These are phyloP conservation scores for Echium plantagineum DNA, from an alignment of 257 asterid genomes.

Conservation along the genomic window DNA sequence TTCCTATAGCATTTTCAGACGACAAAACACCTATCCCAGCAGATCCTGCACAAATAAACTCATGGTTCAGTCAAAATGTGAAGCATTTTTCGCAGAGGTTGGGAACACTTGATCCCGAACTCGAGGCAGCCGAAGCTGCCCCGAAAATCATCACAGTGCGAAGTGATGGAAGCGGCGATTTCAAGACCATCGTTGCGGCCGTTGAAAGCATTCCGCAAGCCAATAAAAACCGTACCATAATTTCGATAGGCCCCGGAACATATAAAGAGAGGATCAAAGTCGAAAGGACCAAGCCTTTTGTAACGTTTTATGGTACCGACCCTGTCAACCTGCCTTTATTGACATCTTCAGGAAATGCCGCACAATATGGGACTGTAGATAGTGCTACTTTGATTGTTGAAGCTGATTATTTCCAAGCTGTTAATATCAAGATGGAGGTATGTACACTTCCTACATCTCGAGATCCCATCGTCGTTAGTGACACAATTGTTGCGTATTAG, in stretches of 20 bases:
- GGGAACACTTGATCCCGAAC: constrained; percentile 14
- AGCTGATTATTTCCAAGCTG: constrained; percentile 44
- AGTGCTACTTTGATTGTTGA: constrained; percentile 51
- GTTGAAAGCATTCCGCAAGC: constrained; percentile 36
- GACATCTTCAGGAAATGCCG: constrained; percentile 39
- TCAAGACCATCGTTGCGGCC: constrained; percentile 52
- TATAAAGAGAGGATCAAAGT: constrained; percentile 48
- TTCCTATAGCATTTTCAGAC: no score
- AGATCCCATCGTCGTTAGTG: no score
- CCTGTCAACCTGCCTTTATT: constrained; percentile 31
- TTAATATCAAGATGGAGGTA: constrained; percentile 56
- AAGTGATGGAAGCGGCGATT: constrained; percentile 44
- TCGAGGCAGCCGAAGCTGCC: constrained; percentile 21
- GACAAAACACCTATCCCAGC: no score
- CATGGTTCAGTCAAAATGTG: no score
- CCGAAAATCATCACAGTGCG: constrained; percentile 25
- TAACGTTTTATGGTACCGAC: constrained; percentile 50
- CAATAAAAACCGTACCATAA: constrained; percentile 33
- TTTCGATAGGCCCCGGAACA: constrained; percentile 54
- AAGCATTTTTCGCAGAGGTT: no score
- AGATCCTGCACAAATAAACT: no score
- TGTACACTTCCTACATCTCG: no score
- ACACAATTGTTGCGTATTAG: no score
- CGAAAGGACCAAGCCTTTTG: constrained; percentile 27
- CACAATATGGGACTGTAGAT: constrained; percentile 34